A percentile compares a stretch with the other conserved stretches of the same genome.
phyloP scores from a whole-genome alignment of 805 yeast species.

The Starmerella floris region DNA sequence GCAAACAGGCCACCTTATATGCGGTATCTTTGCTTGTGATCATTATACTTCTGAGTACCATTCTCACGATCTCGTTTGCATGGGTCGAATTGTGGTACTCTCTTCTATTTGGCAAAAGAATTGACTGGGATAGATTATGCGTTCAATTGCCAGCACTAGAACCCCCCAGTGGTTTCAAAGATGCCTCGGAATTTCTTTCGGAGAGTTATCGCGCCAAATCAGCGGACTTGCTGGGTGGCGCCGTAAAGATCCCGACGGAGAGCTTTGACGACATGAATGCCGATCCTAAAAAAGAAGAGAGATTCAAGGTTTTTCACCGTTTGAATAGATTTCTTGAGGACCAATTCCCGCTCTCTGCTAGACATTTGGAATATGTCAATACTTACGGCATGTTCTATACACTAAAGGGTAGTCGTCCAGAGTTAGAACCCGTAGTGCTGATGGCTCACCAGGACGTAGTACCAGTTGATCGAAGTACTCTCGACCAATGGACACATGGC shows the following conservation, averaged over 20 bases:
- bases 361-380: conserved; percentile 41
- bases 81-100: conserved; percentile 4
- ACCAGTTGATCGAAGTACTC: conserved; percentile 50
- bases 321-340: conserved; percentile 42
- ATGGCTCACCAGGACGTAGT: conserved; percentile 76
- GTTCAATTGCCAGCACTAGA: conserved; percentile 8
- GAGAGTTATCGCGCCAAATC: conserved; percentile 8
- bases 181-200: conserved; percentile 11
- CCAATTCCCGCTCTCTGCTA: conserved; percentile 43
- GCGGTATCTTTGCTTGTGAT: neutral
- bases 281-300: conserved; percentile 37
- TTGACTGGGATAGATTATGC: conserved; percentile 6
- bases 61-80: neutral
- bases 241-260: conserved; percentile 54
- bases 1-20: neutral
- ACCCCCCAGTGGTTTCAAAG: conserved; percentile 2
- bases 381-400: conserved; percentile 50
- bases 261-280: conserved; percentile 40
- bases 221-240: conserved; percentile 28
- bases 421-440: conserved; percentile 43
- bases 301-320: conserved; percentile 35
- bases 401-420: conserved; percentile 41
- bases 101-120: neutral
- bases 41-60: neutral
- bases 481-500: conserved; percentile 47